Percentiles rank a stretch among this genome's conserved stretches.
These are phyloP conservation scores for Alternaria solani DNA, from an alignment of 2,329 filamentous ascomycete species.

Conservation along the genomic window DNA sequence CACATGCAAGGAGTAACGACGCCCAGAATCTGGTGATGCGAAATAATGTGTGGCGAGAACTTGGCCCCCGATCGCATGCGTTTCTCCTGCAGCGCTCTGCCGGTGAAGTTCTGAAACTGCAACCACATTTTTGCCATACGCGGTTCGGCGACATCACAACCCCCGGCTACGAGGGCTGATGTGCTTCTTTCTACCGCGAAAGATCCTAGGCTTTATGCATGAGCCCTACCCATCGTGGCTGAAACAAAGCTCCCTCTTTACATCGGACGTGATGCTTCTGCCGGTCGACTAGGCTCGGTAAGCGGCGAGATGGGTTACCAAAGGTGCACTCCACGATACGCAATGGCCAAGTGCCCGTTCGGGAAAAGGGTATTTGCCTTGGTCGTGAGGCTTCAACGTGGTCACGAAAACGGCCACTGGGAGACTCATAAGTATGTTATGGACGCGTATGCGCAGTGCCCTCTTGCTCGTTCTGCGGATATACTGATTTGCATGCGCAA, in stretches of 20 bases:
- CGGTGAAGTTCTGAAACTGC: neutral
- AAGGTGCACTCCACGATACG: neutral
- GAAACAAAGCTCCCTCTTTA: too few species aligned
- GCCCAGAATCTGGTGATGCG: neutral
- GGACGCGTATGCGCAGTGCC: slow-evolving; percentile 15
- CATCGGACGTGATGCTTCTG: neutral
- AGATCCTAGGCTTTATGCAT: neutral
- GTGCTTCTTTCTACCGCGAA: neutral
- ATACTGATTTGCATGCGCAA: slow-evolving; percentile 6
- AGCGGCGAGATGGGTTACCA: neutral
- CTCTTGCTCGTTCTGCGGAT: slow-evolving; percentile 6
- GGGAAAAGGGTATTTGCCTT: neutral
- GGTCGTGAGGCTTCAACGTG: slow-evolving; percentile 11
- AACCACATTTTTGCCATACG: neutral
- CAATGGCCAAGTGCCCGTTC: neutral
- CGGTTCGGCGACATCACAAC: neutral
- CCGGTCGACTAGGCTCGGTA: neutral
- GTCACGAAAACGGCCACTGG: neutral
- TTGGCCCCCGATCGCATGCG: neutral
- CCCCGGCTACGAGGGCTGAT: neutral
- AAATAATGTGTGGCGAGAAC: neutral
- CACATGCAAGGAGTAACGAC: neutral
- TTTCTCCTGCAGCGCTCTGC: neutral
- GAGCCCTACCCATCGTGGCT: neutral
- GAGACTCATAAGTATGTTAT: slow-evolving; percentile 9